Evolutionary conservation across 805 yeast species (phyloP), one percentile per base, ranked within the genome.

Genomic region (Torulaspora delbrueckii): DNA sequence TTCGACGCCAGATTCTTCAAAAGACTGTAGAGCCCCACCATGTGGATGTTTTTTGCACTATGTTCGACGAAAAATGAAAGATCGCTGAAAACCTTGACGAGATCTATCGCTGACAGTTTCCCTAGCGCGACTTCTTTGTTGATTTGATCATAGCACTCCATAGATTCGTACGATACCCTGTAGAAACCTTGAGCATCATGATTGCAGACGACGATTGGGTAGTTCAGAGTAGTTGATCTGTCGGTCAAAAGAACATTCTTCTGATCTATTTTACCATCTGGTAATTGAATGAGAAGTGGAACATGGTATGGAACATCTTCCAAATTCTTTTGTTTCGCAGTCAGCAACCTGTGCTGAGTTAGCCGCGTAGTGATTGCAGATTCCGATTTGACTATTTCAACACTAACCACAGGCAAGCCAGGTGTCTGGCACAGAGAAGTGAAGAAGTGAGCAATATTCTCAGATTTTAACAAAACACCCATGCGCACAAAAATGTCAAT

Each of bases 261-360:
- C 6, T 40, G 40, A 37, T 61, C 65, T 8, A 27, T 13, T 14
- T 47, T 31, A n/a, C 57, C 57, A 23, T 49, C 45, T 12, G 56
- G 47, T 34, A 56, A 40, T 14, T 42, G 41, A n/a, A 52, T 51
- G 23, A 63, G 57, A 37, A 85, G 60, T 3, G 91, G 90, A 37
- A 84, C 66, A 51, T 81, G 83, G 57, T 69, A 84, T 3, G 84
- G 82, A 33, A 70, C 65, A 54, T 82, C 81, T 58, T 81, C 86
- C 30, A 72, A 53, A 10, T 66, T 55, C n/a, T 61, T 57, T 23
- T 56, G 53, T 5, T 55, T 57, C 10, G 54, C 51, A 10, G 57
- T 46, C n/a, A 60, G 22, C 42, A 53, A 70, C 48, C 74, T 61
- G 47, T 70, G 68, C 53, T 75, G 79, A 32, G 61, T 69, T 18